phyloP scores from a whole-genome alignment of 768 basidiomycete genomes.

The Suillus subluteus region DNA sequence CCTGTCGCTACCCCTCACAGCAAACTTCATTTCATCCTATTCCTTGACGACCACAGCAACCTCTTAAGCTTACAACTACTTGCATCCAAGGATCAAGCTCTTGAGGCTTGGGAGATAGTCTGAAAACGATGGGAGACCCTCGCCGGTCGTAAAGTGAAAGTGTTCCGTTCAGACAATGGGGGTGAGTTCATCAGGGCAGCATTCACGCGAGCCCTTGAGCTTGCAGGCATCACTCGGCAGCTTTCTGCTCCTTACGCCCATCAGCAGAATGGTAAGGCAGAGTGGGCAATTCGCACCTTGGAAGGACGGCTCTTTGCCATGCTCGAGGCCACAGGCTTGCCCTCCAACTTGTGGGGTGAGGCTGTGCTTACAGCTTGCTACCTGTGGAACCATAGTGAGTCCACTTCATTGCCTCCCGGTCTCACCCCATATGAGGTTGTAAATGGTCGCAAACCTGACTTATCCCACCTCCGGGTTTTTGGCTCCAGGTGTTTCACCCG shows the following conservation, averaged over 20 bases:
- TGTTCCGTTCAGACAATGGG: background rate
- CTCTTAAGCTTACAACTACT: background rate
- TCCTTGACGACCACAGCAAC: background rate
- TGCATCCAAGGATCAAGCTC: background rate
- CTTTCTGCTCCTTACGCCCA: background rate
- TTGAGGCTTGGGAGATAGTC: background rate
- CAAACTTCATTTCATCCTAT: background rate
- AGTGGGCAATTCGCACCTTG: background rate
- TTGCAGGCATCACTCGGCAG: background rate
- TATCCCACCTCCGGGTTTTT: slow-evolving; percentile 17
- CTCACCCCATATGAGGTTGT: background rate
- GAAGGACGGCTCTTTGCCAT: accelerated
- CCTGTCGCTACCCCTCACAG: background rate
- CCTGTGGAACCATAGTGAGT: slow-evolving; percentile 5
- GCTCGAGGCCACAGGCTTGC: accelerated
- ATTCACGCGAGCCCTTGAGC: accelerated
- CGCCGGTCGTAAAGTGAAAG: accelerated
- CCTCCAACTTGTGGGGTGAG: accelerated
- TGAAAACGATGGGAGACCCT: background rate
- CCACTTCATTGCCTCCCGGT: background rate
- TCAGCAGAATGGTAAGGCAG: background rate
- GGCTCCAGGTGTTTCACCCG: slow-evolving; percentile 19
- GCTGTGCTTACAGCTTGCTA: background rate
- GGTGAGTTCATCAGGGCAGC: background rate
- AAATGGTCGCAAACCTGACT: slow-evolving; percentile 13